Base-by-base conservation (phyloP, 2,329 filamentous ascomycete genomes). In the Ascomycota sp. region DNA sequence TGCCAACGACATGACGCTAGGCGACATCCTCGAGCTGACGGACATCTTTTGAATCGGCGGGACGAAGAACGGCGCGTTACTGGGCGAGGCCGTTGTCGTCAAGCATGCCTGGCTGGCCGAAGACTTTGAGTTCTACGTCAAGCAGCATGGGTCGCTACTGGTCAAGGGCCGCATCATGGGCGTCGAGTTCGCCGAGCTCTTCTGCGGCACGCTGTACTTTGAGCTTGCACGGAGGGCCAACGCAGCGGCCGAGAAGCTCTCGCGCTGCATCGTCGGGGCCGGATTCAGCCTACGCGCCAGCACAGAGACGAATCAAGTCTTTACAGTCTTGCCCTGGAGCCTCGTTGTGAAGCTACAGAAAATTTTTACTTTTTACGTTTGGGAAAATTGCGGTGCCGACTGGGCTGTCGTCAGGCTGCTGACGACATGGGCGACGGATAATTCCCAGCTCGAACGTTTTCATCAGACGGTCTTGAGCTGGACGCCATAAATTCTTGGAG, bases 11-110 rank as follows among this genome's bases (percentile, higher is more conserved):
- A 40, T 63, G 42, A 53, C 50, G 0, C 44, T 61, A 5, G 36
- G 38, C 0, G 61, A 65, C 31, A 42, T 65, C 5, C 40, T 61
- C 2, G 52, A 59, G 4, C 38, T 61, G 25, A 60, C 56, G 0
- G 61, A 65, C 32, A 59, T 65, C 13, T 65, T 65, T 44, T 65
- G 61, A 61, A 63, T 65, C 23, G 61, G 61, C 3, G 61, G 61
- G 0, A 65, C 61, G 4, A 65, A 65, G 36, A 59, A 59, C 35
- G 61, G 61, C 1, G 59, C 59, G 0, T 38, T 65, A 4, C 47
- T 65, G 4, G 61, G 61, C 2, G 61, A 65, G 34, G 61, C 60
- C 2, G 55, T 65, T 6, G 51, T 65, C 0, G 55, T 64, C 19
- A 60, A 60, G 29, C 46, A 57, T 20, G 26, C 40, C 0, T 29